Base-by-base conservation (phyloP, 441 rosid genomes). In the Gossypium gossypioides region DNA sequence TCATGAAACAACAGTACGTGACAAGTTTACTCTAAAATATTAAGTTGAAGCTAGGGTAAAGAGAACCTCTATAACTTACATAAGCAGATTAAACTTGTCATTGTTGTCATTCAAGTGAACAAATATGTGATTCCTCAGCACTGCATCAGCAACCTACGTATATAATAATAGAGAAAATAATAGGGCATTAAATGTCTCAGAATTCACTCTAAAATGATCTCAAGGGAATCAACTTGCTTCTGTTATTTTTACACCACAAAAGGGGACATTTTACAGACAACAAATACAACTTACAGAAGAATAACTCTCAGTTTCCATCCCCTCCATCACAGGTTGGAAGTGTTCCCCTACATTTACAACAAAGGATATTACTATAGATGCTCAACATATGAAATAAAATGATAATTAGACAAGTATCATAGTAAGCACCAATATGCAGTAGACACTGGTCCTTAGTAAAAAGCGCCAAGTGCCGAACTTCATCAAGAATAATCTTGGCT, bases 41-140 rank as follows among this genome's bases (percentile, higher is more conserved):
- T 19, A 34, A 12, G 16, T 40, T 52, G 73, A 32, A 79, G 55
- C 48, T 54, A 74, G 59, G 22, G 62, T 67, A 71, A 74, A 76
- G 56, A 76, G 56, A 69, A 40, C 69, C 57, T 66, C 46, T 58
- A 74, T 51, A 79, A 46, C 88, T 83, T 77, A 92, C 99, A 91
- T 88, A 77, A 95, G 96, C 75, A 95, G 80, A 84, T 89, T 92
- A 85, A 88, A 95, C 81, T 95, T 95, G 91, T 96, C 98, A 72
- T 92, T 67, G 80, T 89, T 85, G 74, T 87, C 83, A 78, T 73
- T 83, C 74, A 96, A 93, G 85, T 96, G 99, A 75, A 92, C 89
- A 83, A 89, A 88, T 66, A 92, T 73, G 79, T 81, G 92, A 73
- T 85, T 86, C 81, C 79, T 82, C 48, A 96, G 77, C 75, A 96